Evolutionary conservation across 176 grass and related monocot genomes (phyloP), one percentile per base, ranked within the genome.

Genomic region (Carex cristatella): DNA sequence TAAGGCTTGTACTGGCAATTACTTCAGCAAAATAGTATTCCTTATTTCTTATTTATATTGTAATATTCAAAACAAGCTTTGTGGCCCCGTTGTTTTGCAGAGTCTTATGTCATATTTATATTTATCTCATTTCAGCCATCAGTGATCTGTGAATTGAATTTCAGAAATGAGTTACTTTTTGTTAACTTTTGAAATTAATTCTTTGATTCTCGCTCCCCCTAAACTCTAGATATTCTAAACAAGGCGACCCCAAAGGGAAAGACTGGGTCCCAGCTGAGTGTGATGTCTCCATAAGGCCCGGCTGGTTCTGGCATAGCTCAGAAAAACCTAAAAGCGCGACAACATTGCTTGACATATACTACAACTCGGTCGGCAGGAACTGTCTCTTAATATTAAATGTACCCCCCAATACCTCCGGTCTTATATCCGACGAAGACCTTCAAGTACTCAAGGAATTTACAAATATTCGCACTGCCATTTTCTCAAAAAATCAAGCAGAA

Each of bases 181-280:
- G 18, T 68, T 31, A 68, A 15, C 7, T 73, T 1, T 4, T 23
- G 16, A 49, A 49, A 49, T 11, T 27, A 49, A 48, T 48, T 48
- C 8, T 23, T 49, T 73, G 7, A 71, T 70, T 16, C 40, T 12
- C 42, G n/a, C 44, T 40, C 38, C 84, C 23, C 14, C 60, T n/a
- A 79, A 88, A 85, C 35, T 1, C 4, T 84, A 94, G 95, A 72
- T 93, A 92, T 87, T 90, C 89, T 27, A 4, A 35, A 18, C 46
- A 55, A 86, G 95, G 95, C 7, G 93, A 98, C 86, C 93, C 80
- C 79, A 66, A 88, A 80, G 95, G 95, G 61, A 59, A 71, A 66
- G 89, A 98, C 38, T 98, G 95, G 93, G 91, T 98, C 80, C 93
- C 95, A 65, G 93, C 95, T 63, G 95, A 98, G 86, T 98, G 95